Conservation (phyloP, 2,329 filamentous ascomycete genomes). For the Pseudogymnoascus sp. region DNA sequence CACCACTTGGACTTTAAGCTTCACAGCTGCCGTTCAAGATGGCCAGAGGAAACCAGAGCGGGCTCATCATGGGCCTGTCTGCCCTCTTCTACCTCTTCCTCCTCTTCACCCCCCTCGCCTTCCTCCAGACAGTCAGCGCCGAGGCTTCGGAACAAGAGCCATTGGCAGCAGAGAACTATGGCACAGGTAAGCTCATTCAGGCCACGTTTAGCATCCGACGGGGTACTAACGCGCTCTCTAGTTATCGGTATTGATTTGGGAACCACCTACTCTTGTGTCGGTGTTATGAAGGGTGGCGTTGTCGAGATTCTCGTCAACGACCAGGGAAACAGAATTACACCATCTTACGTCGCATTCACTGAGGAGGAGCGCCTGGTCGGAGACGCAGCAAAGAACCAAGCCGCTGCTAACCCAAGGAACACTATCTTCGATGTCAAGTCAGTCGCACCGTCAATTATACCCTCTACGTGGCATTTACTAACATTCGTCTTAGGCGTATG, state of each 20-base stretch:
- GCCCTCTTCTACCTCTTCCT: constrained; percentile 86
- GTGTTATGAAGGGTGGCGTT: constrained; percentile 93
- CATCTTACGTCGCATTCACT: constrained; percentile 92
- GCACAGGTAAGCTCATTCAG: constrained; percentile 48
- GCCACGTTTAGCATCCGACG: background rate
- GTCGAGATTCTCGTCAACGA: constrained; percentile 95
- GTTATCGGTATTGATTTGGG: constrained; percentile 95
- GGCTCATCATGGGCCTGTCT: constrained; percentile 75
- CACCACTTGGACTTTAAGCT: constrained; percentile 1
- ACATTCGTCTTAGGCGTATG: constrained; percentile 53
- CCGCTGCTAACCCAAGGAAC: constrained; percentile 66
- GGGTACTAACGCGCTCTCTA: constrained; percentile 22
- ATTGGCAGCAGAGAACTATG: constrained; percentile 62
- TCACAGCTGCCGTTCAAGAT: constrained; percentile 34
- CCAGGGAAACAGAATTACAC: constrained; percentile 93
- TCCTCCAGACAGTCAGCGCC: constrained; percentile 68
- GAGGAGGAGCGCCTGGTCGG: constrained; percentile 95
- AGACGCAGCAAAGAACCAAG: constrained; percentile 97
- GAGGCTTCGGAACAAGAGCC: constrained; percentile 57
- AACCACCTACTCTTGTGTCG: constrained; percentile 83
- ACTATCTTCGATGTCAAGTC: constrained; percentile 81
- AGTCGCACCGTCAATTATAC: constrained; percentile 33
- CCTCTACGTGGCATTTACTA: constrained; percentile 24
- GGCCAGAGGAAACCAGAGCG: constrained; percentile 56
- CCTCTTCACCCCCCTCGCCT: constrained; percentile 78